Conservation (phyloP, 192 early-diverging fungal species). For the Bifiguratus adelaidae region DNA sequence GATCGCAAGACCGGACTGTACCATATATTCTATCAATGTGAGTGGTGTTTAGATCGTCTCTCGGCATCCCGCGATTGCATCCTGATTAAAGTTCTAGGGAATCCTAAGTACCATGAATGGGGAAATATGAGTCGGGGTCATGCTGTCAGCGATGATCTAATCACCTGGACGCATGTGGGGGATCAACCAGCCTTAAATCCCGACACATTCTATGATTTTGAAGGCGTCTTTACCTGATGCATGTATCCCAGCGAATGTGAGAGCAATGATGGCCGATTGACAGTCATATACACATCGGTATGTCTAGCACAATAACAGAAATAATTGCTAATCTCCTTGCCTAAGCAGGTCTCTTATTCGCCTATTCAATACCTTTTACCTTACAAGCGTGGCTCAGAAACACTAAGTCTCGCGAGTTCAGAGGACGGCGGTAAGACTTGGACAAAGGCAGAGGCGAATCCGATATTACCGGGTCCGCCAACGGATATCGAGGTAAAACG, state of each 20-base stretch:
- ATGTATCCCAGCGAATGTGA: no score
- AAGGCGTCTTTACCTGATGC: slow-evolving; percentile 11
- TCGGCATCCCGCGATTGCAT: no score
- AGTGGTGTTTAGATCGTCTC: not conserved
- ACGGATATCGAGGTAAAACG: not conserved
- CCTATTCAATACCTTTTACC: not conserved
- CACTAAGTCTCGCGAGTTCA: not conserved
- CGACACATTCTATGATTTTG: not conserved
- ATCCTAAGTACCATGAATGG: not conserved
- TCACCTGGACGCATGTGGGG: slow-evolving; percentile 1
- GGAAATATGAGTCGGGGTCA: slow-evolving; percentile 16
- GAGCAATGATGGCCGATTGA: no score
- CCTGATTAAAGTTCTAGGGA: no score
- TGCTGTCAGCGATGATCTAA: slow-evolving; percentile 6
- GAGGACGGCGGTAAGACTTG: slow-evolving; percentile 4
- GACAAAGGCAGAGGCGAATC: not conserved
- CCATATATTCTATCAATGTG: slow-evolving; percentile 8
- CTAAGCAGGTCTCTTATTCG: not conserved
- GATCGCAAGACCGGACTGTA: slow-evolving; percentile 5
- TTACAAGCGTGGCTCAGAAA: slow-evolving; percentile 3
- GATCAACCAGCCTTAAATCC: slow-evolving; percentile 7
- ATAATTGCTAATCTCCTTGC: no score
- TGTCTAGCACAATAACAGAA: no score
- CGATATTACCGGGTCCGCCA: not conserved
- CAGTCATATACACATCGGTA: no score